A percentile compares a stretch with the other conserved stretches of the same genome.
Evolutionary conservation across 2,329 filamentous ascomycete genomes (phyloP).

Genomic region (Sporothrix schenckii): DNA sequence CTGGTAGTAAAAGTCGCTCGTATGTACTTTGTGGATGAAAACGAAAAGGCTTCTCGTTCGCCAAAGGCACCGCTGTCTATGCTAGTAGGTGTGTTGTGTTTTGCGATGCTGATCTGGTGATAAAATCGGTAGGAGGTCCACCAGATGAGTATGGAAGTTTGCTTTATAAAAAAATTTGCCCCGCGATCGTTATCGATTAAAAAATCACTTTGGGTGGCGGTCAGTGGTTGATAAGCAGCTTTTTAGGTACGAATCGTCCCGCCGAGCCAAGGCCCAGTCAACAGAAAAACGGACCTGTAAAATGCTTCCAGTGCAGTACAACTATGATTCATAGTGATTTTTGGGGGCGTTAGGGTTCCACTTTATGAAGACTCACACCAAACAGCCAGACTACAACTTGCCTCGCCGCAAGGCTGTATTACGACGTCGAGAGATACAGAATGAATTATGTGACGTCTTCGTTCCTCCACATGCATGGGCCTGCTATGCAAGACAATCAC

Average conservation of each 20-base stretch:
- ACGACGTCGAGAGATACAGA: background rate
- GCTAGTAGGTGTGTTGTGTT: background rate
- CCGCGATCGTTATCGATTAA: constrained; percentile 30
- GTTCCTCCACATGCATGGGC: background rate
- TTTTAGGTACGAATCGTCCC: constrained; percentile 11
- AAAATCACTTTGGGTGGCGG: constrained; percentile 24
- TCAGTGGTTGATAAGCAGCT: constrained; percentile 30
- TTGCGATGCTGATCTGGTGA: constrained; percentile 1
- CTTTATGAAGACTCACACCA: constrained; percentile 21
- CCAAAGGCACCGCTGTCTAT: background rate
- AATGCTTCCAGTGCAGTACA: background rate
- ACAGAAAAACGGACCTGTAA: background rate
- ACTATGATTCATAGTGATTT: constrained; percentile 26
- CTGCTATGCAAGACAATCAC: background rate
- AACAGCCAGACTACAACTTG: background rate
- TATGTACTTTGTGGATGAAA: background rate
- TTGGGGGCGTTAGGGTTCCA: background rate
- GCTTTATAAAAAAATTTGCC: constrained; percentile 35
- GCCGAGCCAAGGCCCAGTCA: background rate
- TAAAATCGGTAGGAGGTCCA: background rate
- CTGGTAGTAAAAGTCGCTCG: background rate
- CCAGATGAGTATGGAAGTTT: constrained; percentile 6
- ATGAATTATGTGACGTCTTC: background rate
- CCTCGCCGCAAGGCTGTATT: background rate
- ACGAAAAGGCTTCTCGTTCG: too few species aligned